Base-by-base conservation (phyloP, 1,284 basidiomycete genomes). In the Moesziomyces globuligerus region DNA sequence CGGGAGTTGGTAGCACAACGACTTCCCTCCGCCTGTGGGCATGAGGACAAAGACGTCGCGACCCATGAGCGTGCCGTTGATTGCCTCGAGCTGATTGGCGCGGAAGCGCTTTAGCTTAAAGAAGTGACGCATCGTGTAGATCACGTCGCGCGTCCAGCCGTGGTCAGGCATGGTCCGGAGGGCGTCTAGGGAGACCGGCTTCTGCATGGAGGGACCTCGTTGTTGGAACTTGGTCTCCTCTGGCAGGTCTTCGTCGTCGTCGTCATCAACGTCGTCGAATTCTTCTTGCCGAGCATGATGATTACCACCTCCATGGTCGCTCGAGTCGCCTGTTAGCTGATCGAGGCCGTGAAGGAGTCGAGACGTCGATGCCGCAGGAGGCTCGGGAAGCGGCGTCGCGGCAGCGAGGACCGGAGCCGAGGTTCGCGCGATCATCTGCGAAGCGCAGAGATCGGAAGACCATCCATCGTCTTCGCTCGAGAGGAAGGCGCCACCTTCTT, bases 11-110 rank as follows among this genome's bases (percentile, higher is more conserved):
- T 88, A 87, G 38, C 85, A 86, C 23, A 87, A 71, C 81, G 86
- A 85, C 84, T 98, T 98, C 0, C 94, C 95, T 7, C 94, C 95
- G 25, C 95, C 95, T 0, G 95, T 98, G 0, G 96, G 95, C 89
- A 98, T 95, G 7, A 98, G 86, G 18, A 97, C 92, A 73, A 98
- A 94, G 13, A 94, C 92, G 78, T 98, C 94, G 45, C 86, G 87
- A 3, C 91, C 93, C 0, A 86, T 85, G 81, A 98, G 85, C 0
- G 91, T 90, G 3, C 90, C 90, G 47, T 89, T 87, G 74, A 98
- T 92, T 0, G 92, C 93, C 76, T 92, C 90, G 36, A 92, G 86
- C 82, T 98, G 96, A 81, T 97, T 92, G 5, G 83, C 84, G 15
- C 94, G 88, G 83, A 98, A 98, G 0, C 80, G 77, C 0, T 86